Base-by-base conservation (phyloP, 1,139 yeast genomes). In the Candida glucosophila region DNA sequence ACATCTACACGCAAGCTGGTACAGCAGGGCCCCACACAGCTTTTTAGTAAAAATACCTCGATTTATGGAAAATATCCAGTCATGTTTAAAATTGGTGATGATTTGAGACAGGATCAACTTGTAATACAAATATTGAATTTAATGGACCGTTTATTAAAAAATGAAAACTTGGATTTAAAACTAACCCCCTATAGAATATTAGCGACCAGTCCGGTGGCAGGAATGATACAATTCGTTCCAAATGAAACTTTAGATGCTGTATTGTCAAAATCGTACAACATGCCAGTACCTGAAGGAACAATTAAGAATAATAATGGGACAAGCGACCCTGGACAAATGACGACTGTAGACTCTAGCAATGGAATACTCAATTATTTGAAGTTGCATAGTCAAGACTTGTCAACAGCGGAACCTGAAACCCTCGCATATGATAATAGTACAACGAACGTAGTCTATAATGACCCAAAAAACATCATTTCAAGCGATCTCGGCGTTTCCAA, bases 31-130 rank as follows among this genome's bases (percentile, higher is more conserved):
- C 21, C 7, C 7, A n/a, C 21, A 7, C 61, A 55, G 31, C 40
- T 58, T 5, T 58, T 59, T 36, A 63, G 62, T 1, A 56, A 52
- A 28, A 55, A 48, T 29, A 36, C 40, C 11, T 40, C 42, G 29
- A 55, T 53, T 29, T 49, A 62, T 32, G 81, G 78, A 0, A 64
- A 61, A 26, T 92, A 86, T 49, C 76, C 94, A 4, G 55, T 90
- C 22, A 90, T 92, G 80, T 86, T 86, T 55, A 92, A 92, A 49
- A 81, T 82, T 25, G 98, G 99, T 3, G 98, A 92, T 52, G 98
- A 92, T 47, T 59, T 92, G 26, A 64, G 97, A 32, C 99, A 92
- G 49, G 99, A 92, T 56, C 99, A 92, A 49, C 67, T 92, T 38
- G 94, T 90, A 14, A 82, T 86, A 28, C 98, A 92, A 50, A 83